Percentiles rank a stretch among this genome's conserved stretches.
Evolutionary conservation across 2,329 filamentous ascomycete species (phyloP).

Genomic region (Madurella fahalii): DNA sequence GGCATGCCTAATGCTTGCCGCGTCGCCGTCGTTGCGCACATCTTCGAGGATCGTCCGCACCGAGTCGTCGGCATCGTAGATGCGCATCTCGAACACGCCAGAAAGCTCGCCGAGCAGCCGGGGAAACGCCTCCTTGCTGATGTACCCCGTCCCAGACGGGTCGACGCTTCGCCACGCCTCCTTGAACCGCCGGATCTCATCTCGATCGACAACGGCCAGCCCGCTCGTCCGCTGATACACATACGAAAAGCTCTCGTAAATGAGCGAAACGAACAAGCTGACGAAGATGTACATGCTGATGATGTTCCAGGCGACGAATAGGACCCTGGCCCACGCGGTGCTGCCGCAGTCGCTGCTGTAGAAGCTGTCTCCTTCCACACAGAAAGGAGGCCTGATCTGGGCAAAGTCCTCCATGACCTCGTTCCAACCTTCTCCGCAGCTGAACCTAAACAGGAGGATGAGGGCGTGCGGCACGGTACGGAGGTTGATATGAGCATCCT

Average conservation of each 20-base stretch:
- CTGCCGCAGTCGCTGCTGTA: conserved; percentile 92
- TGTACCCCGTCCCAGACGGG: conserved; percentile 85
- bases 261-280: conserved; percentile 95
- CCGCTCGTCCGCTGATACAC: conserved; percentile 96
- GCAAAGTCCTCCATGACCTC: conserved; percentile 95
- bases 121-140: conserved; percentile 84
- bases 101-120: conserved; percentile 86
- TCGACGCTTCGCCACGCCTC: conserved; percentile 97
- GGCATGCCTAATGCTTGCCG: conserved; percentile 48
- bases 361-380: conserved; percentile 67
- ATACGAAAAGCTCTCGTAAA: conserved; percentile 99
- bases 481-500: conserved; percentile 81
- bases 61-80: conserved; percentile 88
- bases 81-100: conserved; percentile 94
- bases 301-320: conserved; percentile 98
- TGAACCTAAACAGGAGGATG: conserved; percentile 89
- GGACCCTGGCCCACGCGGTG: conserved; percentile 75
- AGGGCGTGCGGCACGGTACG: conserved; percentile 90
- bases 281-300: conserved; percentile 99
- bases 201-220: conserved; percentile 82
- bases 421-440: conserved; percentile 95
- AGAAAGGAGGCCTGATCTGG: conserved; percentile 71
- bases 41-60: conserved; percentile 84
- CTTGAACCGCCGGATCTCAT: conserved; percentile 95
- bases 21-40: conserved; percentile 59